Evolutionary conservation across 352 stramenopile genomes (phyloP).

Genomic region (Globisporangium nunn): DNA sequence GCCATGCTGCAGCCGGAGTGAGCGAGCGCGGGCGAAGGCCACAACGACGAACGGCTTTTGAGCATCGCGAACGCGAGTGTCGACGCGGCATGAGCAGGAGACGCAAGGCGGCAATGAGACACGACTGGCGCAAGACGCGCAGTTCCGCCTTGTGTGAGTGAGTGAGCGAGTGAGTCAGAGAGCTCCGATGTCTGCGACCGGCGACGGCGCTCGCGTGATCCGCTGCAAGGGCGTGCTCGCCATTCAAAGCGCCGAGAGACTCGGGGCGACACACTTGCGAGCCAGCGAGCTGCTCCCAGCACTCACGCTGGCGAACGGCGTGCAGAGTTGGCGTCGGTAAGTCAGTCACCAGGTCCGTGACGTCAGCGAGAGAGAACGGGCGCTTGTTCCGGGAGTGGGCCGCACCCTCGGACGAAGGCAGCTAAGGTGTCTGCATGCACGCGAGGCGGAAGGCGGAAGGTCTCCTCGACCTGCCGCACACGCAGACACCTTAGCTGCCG

Average conservation of each 20-base stretch:
- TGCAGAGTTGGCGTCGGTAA: background rate
- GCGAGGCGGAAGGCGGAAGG: too few relatives aligned
- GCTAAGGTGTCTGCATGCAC: too few relatives aligned
- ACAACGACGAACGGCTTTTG: too few relatives aligned
- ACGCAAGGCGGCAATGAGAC: background rate
- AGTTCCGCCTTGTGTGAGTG: too few relatives aligned
- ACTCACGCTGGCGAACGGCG: background rate
- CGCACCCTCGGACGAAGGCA: too few relatives aligned
- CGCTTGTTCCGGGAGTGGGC: too few relatives aligned
- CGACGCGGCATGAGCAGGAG: background rate
- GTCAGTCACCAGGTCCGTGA: background rate
- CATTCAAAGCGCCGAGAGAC: background rate
- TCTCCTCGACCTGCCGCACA: too few relatives aligned
- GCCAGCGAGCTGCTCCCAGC: background rate
- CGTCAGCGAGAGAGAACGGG: background rate
- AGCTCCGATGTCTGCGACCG: background rate
- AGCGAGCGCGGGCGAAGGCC: background rate
- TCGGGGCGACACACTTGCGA: background rate
- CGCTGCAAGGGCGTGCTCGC: background rate
- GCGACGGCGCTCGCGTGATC: background rate
- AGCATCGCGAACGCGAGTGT: background rate
- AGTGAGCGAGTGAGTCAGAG: background rate
- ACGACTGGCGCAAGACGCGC: too few relatives aligned
- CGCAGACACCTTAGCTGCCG: too few relatives aligned
- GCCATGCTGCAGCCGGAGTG: constrained; percentile 8